Evolutionary conservation across 73 alveolate genomes (phyloP).

Genomic region (Tetrahymena thermophila): DNA sequence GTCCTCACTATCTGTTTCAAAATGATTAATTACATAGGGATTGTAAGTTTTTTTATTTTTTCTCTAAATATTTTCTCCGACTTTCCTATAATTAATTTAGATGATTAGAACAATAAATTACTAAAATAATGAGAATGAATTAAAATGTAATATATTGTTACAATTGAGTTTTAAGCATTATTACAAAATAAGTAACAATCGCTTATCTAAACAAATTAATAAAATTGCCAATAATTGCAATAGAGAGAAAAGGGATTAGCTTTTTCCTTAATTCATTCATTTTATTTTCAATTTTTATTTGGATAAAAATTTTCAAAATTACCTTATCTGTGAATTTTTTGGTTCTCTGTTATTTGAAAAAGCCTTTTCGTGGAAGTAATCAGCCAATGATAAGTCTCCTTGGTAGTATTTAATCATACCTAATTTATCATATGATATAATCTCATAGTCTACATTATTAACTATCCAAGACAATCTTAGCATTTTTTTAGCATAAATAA

Average conservation of each 20-base stretch:
- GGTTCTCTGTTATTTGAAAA: background rate
- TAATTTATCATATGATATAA: constrained; percentile 26
- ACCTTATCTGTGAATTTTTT: background rate
- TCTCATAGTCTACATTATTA: constrained; percentile 23
- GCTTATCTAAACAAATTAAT: too few relatives aligned
- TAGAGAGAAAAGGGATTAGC: too few relatives aligned
- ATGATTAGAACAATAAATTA: too few relatives aligned
- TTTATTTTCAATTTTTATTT: background rate
- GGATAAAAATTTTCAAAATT: background rate
- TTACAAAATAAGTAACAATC: background rate
- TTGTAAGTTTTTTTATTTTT: background rate
- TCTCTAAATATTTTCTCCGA: background rate
- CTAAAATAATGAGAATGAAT: background rate
- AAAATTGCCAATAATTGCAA: background rate
- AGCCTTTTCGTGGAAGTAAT: constrained; percentile 19
- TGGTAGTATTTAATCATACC: constrained; percentile 13
- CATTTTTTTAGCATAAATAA: constrained; percentile 28
- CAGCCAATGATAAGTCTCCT: constrained; percentile 13
- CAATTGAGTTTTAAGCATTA: background rate
- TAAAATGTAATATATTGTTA: background rate
- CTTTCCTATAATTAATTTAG: background rate
- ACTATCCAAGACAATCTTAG: constrained; percentile 27
- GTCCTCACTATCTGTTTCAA: background rate
- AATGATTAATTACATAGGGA: background rate
- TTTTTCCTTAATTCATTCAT: background rate